phyloP scores from a whole-genome alignment of 495 filamentous ascomycete species.

The Jackrogersella multiformis region DNA sequence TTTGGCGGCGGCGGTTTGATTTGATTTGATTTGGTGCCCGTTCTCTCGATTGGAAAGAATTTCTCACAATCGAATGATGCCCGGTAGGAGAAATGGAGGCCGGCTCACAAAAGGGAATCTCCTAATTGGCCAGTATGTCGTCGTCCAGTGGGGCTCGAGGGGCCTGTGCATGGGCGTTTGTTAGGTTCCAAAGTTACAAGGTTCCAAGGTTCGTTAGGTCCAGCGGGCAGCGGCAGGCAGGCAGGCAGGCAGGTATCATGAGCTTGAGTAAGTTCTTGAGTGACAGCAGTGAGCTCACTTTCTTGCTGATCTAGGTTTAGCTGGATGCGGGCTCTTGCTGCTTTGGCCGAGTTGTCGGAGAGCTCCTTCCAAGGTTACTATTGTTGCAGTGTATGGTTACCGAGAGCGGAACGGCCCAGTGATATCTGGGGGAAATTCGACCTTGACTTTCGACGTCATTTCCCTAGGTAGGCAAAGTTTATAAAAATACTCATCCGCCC shows the following conservation, averaged over 20 bases:
- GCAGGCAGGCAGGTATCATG: too few species aligned
- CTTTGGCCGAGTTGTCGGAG: slow-evolving; percentile 17
- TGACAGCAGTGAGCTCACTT: slow-evolving; percentile 30
- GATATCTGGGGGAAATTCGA: neutral
- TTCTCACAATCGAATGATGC: slow-evolving; percentile 43
- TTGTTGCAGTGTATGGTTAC: too few species aligned
- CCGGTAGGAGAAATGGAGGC: slow-evolving; percentile 35
- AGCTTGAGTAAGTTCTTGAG: too few species aligned
- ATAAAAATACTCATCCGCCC: neutral
- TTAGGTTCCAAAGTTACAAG: too few species aligned
- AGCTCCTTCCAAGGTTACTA: slow-evolving; percentile 6
- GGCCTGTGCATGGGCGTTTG: neutral
- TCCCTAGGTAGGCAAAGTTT: neutral
- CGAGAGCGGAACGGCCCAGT: neutral
- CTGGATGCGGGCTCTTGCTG: neutral
- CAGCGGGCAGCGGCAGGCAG: too few species aligned
- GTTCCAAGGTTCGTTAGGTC: too few species aligned
- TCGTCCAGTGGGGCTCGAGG: slow-evolving; percentile 13
- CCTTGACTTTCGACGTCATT: slow-evolving; percentile 11
- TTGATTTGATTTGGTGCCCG: slow-evolving; percentile 24
- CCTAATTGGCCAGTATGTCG: slow-evolving; percentile 22
- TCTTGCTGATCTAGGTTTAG: slow-evolving; percentile 27
- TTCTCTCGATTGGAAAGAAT: slow-evolving; percentile 25
- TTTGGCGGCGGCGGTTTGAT: neutral
- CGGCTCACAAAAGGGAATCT: slow-evolving; percentile 37